Percentiles rank a stretch among this genome's conserved stretches.
phyloP scores from a whole-genome alignment of 495 filamentous ascomycete genomes.

The Daldinia grandis region DNA sequence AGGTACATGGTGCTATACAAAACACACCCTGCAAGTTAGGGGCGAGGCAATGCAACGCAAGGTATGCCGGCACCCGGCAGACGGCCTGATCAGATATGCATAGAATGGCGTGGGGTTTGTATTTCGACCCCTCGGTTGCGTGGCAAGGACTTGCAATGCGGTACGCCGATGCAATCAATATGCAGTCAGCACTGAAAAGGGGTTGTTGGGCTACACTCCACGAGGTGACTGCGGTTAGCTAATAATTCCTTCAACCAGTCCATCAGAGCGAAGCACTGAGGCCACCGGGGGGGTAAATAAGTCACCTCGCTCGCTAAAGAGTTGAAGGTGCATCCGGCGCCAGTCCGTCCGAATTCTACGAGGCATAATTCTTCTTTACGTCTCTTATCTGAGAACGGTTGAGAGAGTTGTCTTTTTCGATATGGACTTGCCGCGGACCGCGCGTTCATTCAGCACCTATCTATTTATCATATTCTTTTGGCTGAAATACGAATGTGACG shows the following conservation, averaged over 20 bases:
- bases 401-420: conserved; percentile 6
- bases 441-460: conserved; percentile 17
- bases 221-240: conserved; percentile 32
- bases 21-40: conserved; percentile 13
- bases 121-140: conserved; percentile 25
- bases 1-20: conserved; percentile 9
- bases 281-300: background rate
- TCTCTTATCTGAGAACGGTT: background rate
- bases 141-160: conserved; percentile 10
- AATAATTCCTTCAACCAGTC: conserved; percentile 21
- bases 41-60: conserved; percentile 25
- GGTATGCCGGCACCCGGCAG: conserved; percentile 36
- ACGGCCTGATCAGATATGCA: conserved; percentile 29
- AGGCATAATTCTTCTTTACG: conserved; percentile 3
- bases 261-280: conserved; percentile 10
- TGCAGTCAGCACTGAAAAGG: conserved; percentile 40
- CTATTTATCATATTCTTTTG: background rate
- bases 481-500: background rate
- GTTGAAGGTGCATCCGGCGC: conserved; percentile 8
- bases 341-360: conserved; percentile 15
- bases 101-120: conserved; percentile 31
- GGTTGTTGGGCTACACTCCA: conserved; percentile 8
- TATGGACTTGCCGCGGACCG: conserved; percentile 1
- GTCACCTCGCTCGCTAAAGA: conserved; percentile 9
- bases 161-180: conserved; percentile 19